These are phyloP conservation scores for Camellia lanceoleosa DNA, from an alignment of 148 eudicot genomes.

Conservation along the genomic window DNA sequence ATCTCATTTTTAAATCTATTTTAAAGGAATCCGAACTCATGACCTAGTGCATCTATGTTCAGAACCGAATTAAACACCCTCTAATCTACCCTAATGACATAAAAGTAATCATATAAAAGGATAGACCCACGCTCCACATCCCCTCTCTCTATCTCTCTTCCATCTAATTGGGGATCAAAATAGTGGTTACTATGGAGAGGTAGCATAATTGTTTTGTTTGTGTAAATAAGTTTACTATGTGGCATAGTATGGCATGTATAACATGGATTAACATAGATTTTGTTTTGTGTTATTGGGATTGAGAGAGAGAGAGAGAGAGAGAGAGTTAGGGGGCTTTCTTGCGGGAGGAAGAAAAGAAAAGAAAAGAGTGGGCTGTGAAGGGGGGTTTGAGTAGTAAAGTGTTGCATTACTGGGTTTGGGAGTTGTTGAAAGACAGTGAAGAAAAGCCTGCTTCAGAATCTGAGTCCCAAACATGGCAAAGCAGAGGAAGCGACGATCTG, in stretches of 20 bases:
- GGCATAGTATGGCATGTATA: not conserved
- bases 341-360: not conserved
- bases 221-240: too few species aligned
- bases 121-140: too few species aligned
- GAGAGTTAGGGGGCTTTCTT: not conserved
- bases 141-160: too few species aligned
- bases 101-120: too few species aligned
- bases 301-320: not conserved
- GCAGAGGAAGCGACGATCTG: conserved; percentile 23
- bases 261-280: not conserved
- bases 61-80: too few species aligned
- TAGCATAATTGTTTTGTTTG: too few species aligned
- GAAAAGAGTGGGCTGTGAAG: not conserved
- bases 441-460: conserved; percentile 28
- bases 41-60: too few species aligned
- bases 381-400: not conserved
- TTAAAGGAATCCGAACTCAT: too few species aligned
- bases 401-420: conserved; percentile 15
- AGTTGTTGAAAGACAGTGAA: conserved; percentile 29
- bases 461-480: conserved; percentile 37
- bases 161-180: too few species aligned
- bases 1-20: too few species aligned
- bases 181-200: too few species aligned
- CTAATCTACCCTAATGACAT: too few species aligned
- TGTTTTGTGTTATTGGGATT: not conserved